Evolutionary conservation across 129 eudicot species (phyloP), one percentile per base, ranked within the genome.

Genomic region (Flaveria brownii): DNA sequence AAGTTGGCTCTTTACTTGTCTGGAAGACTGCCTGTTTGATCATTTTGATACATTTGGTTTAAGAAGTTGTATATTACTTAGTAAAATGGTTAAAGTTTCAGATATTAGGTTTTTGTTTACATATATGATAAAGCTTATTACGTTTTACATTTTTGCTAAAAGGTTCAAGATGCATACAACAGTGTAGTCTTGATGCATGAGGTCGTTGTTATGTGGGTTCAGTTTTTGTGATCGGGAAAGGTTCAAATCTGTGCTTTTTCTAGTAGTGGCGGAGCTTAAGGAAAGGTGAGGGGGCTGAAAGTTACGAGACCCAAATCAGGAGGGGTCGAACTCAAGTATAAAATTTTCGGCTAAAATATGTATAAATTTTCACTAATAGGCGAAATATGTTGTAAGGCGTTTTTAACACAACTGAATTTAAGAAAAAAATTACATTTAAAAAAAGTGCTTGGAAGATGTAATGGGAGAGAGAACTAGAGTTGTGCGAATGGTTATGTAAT

Each of bases 1-100:
- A 83, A 85, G 56, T 77, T 92, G 18, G 78, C 91, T 49, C 88
- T 77, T 61, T 86, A 84, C 77, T 75, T 88, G 82, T 68, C 86
- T 15, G 85, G 88, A 63, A 82, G 88, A 63, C 57, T 76, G 82
- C 83, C 64, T 13, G 68, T 82, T 65, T 76, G 72, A 78, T 78
- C 60, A 18, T 26, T 74, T 66, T 57, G 52, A 22, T 54, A 33
- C 69, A 69, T 71, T 79, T 66, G 56, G 47, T 12, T 49, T 17
- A 50, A 22, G 78, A 72, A 52, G 4, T 50, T 73, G 79, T 80
- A 80, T 73, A 80, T 80, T 65, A 73, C 52, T 65, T 54, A 52
- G 55, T 49, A 41, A 54, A 78, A 71, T 59, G 77, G 25, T 60
- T 78, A 9, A 72, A 14, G 22, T 28, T 80, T 66, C 67, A 66